A percentile compares a stretch with the other conserved stretches of the same genome.
phyloP scores from a whole-genome alignment of 495 filamentous ascomycete species.

The Aspergillus coremiiformis region DNA sequence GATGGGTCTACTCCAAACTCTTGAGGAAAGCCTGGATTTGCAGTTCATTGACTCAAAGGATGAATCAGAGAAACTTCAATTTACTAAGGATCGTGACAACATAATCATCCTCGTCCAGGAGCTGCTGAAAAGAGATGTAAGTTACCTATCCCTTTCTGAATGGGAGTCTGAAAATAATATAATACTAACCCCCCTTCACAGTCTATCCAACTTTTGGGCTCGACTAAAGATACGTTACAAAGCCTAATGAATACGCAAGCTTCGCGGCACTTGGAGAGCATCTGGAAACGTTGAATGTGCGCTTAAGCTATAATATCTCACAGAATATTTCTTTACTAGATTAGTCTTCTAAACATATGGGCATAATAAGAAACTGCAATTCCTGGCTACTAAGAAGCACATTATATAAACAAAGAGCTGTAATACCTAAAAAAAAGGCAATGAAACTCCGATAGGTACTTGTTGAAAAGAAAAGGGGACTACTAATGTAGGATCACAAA shows the following conservation, averaged over 20 bases:
- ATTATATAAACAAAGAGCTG: no score
- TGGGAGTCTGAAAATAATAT: not conserved
- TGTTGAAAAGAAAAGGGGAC: no score
- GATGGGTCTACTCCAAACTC: slow-evolving; percentile 34
- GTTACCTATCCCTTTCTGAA: slow-evolving; percentile 6
- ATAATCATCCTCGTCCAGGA: slow-evolving; percentile 54
- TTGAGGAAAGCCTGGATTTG: slow-evolving; percentile 49
- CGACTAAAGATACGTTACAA: slow-evolving; percentile 22
- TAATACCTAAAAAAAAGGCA: no score
- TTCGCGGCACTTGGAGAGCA: slow-evolving; percentile 15
- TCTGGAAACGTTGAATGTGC: not conserved
- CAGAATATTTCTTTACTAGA: no score
- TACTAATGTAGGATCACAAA: slow-evolving; percentile 1
- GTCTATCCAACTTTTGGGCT: slow-evolving; percentile 23
- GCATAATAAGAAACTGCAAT: no score
- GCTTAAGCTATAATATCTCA: no score
- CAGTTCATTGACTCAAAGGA: slow-evolving; percentile 10
- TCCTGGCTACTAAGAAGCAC: no score
- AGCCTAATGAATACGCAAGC: slow-evolving; percentile 23
- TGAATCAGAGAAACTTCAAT: slow-evolving; percentile 22
- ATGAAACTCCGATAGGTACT: no score
- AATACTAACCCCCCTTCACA: slow-evolving; percentile 16
- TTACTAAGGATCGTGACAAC: slow-evolving; percentile 54
- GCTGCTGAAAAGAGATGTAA: slow-evolving; percentile 47
- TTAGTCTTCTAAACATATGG: not conserved